These are phyloP conservation scores for Fusarium brachygibbosum DNA, from an alignment of 2,329 filamentous ascomycete species.

Conservation along the genomic window DNA sequence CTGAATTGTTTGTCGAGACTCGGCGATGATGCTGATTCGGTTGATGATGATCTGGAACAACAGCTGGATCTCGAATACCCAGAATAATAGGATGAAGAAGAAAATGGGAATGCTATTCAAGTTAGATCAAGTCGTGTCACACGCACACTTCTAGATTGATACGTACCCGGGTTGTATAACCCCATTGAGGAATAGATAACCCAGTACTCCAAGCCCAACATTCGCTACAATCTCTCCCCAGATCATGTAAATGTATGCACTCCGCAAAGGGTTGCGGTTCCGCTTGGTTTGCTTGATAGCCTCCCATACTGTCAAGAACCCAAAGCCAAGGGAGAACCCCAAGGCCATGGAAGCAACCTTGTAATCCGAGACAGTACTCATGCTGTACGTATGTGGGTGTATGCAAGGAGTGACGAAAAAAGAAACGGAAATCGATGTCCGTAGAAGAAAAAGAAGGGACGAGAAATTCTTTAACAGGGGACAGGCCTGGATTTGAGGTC, in stretches of 20 bases:
- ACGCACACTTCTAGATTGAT: neutral
- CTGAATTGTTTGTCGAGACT: constrained; percentile 54
- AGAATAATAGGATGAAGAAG: constrained; percentile 57
- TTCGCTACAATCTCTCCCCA: constrained; percentile 61
- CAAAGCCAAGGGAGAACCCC: constrained; percentile 58
- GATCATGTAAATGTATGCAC: constrained; percentile 60
- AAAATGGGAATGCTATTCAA: constrained; percentile 49
- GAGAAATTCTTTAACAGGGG: neutral
- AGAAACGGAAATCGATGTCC: neutral
- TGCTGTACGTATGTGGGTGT: neutral
- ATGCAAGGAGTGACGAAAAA: neutral
- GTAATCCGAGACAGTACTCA: constrained; percentile 2
- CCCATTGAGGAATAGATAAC: constrained; percentile 57
- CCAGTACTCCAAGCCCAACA: constrained; percentile 55
- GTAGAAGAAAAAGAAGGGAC: neutral
- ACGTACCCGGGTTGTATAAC: constrained; percentile 51
- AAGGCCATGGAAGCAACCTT: constrained; percentile 51
- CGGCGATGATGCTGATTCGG: constrained; percentile 63
- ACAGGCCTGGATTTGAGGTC: neutral
- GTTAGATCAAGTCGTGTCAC: neutral
- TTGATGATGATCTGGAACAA: constrained; percentile 70
- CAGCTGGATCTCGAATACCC: constrained; percentile 63
- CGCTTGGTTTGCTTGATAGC: constrained; percentile 59
- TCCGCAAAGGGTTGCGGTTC: constrained; percentile 53
- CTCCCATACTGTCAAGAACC: constrained; percentile 57